Conservation (phyloP, 208 protist species). For the Acanthamoeba culbertsoni region DNA sequence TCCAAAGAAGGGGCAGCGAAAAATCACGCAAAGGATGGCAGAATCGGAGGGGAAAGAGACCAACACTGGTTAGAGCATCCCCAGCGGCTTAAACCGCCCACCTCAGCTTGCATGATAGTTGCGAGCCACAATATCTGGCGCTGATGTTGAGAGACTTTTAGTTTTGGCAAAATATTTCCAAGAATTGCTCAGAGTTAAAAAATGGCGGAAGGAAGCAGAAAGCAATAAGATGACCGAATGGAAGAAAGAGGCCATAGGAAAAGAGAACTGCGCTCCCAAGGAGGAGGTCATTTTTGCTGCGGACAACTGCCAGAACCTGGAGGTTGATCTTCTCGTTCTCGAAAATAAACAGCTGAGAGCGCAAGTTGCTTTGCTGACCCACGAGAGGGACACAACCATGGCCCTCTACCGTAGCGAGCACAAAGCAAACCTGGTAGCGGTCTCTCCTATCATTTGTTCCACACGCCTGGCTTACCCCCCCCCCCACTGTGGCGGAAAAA, state of each 20-base stretch:
- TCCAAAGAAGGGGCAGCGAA: too few relatives aligned
- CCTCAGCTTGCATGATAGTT: too few relatives aligned
- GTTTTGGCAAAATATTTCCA: too few relatives aligned
- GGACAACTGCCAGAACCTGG: not conserved
- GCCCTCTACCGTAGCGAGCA: not conserved
- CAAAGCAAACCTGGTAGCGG: not conserved
- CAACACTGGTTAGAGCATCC: too few relatives aligned
- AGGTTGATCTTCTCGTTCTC: not conserved
- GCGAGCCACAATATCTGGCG: too few relatives aligned
- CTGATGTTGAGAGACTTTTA: too few relatives aligned
- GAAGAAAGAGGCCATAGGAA: not conserved
- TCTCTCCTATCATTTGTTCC: not conserved
- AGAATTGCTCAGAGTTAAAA: not conserved
- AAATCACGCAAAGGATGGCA: too few relatives aligned
- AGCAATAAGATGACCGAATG: not conserved
- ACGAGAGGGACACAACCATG: not conserved
- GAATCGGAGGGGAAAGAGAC: too few relatives aligned
- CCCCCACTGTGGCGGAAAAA: too few relatives aligned
- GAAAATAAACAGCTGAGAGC: conserved; percentile 26
- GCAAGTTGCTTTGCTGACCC: not conserved
- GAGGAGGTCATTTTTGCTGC: too few relatives aligned
- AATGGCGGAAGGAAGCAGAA: not conserved
- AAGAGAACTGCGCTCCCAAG: not conserved
- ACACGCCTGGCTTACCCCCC: not conserved
- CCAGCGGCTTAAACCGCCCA: too few relatives aligned